Conservation (phyloP, 2,329 filamentous ascomycete genomes). For the Fusarium sp. region DNA sequence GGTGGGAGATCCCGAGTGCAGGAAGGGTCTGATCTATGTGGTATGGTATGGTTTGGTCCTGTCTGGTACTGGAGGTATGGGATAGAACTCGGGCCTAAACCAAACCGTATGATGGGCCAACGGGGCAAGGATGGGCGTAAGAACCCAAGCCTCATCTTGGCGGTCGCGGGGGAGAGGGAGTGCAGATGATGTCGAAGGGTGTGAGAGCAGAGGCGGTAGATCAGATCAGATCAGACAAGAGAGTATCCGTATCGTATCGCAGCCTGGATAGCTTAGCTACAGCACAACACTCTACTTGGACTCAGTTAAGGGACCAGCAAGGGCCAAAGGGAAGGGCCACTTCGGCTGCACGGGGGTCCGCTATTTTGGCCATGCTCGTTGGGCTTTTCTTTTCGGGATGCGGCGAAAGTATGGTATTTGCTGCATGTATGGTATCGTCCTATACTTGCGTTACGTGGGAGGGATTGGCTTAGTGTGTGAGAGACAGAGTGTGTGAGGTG, state of each 20-base stretch:
- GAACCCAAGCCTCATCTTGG: constrained; percentile 43
- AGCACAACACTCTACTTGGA: constrained; percentile 7
- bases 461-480: constrained; percentile 21
- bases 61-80: constrained; percentile 27
- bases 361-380: constrained; percentile 35
- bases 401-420: constrained; percentile 32
- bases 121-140: constrained; percentile 41
- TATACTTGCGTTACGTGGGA: constrained; percentile 24
- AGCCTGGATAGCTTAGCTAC: constrained; percentile 2
- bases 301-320: constrained; percentile 18
- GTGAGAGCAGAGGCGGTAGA: constrained; percentile 26
- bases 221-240: constrained; percentile 34
- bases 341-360: constrained; percentile 48
- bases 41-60: constrained; percentile 13
- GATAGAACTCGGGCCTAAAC: constrained; percentile 40
- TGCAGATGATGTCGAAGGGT: constrained; percentile 27
- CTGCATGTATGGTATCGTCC: constrained; percentile 15
- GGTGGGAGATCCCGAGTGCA: constrained; percentile 36
- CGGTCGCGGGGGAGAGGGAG: constrained; percentile 45
- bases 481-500: constrained; percentile 6
- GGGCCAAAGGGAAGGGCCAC: constrained; percentile 38
- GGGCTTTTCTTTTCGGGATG: constrained; percentile 32
- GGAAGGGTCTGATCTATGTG: constrained; percentile 29
- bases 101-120: constrained; percentile 47
- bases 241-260: not conserved